phyloP scores from a whole-genome alignment of 1,139 yeast species.

The Sugiyamaella paludigena region DNA sequence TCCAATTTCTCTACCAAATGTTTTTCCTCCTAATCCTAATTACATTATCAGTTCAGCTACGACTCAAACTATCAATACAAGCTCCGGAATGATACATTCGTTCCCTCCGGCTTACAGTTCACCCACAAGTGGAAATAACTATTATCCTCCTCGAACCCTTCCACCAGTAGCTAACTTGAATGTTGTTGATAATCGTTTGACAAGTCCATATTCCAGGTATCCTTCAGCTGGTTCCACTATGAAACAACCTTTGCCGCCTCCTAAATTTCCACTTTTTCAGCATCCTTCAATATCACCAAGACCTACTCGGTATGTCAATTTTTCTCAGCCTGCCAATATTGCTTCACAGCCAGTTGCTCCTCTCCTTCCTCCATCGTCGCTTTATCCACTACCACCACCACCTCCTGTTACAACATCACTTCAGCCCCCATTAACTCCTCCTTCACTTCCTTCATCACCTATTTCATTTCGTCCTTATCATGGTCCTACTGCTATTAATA shows the following conservation, averaged over 20 bases:
- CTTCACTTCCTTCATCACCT: constrained; percentile 9
- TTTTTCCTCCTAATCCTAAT: no score
- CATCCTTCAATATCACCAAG: neutral
- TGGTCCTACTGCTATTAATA: neutral
- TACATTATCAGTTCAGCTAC: no score
- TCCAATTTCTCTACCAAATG: no score
- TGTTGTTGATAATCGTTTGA: neutral
- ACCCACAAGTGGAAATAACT: neutral
- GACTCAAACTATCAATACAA: no score
- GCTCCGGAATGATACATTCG: no score
- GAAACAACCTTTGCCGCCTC: constrained; percentile 6
- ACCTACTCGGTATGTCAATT: no score
- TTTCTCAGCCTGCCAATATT: neutral
- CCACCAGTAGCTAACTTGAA: neutral
- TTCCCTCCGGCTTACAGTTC: no score
- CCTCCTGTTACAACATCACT: no score
- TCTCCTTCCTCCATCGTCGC: no score
- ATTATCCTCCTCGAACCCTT: neutral
- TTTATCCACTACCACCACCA: no score
- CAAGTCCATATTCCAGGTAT: neutral
- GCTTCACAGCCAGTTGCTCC: neutral
- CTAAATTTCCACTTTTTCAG: constrained; percentile 3
- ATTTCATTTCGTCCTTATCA: neutral
- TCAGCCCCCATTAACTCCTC: neutral
- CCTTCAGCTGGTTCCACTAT: neutral